Evolutionary conservation across 2,329 filamentous ascomycete species (phyloP).

Genomic region (Alternaria incomplexa): DNA sequence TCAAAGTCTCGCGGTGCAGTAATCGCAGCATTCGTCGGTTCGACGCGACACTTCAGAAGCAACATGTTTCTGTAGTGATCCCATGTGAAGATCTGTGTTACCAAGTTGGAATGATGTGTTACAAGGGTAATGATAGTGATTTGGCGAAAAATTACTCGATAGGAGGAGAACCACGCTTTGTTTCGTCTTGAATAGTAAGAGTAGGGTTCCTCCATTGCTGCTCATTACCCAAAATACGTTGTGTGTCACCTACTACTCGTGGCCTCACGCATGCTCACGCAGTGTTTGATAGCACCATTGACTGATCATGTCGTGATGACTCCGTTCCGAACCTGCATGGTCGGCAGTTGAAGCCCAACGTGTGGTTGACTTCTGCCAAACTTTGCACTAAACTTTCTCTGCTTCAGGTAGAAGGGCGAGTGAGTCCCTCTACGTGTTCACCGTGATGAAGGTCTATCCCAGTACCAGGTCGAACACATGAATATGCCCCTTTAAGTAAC

Average conservation of each 20-base stretch:
- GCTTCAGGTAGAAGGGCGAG: background rate
- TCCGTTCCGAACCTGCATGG: background rate
- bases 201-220: background rate
- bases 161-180: background rate
- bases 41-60: background rate
- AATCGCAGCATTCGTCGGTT: background rate
- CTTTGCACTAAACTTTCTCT: background rate
- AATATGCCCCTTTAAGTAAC: conserved; percentile 30
- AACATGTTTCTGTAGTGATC: background rate
- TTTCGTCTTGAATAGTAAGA: background rate
- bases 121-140: background rate
- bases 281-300: background rate
- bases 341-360: background rate
- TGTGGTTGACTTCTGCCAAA: background rate
- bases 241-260: background rate
- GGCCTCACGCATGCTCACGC: background rate
- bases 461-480: background rate
- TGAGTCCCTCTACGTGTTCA: background rate
- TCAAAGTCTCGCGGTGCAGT: background rate
- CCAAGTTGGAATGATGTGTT: background rate
- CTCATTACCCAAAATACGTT: background rate
- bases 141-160: background rate
- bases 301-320: background rate
- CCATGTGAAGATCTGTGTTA: background rate
- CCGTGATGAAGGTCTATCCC: background rate